Conservation (phyloP, 2,329 filamentous ascomycete genomes). For the Elsinoe ampelina region DNA sequence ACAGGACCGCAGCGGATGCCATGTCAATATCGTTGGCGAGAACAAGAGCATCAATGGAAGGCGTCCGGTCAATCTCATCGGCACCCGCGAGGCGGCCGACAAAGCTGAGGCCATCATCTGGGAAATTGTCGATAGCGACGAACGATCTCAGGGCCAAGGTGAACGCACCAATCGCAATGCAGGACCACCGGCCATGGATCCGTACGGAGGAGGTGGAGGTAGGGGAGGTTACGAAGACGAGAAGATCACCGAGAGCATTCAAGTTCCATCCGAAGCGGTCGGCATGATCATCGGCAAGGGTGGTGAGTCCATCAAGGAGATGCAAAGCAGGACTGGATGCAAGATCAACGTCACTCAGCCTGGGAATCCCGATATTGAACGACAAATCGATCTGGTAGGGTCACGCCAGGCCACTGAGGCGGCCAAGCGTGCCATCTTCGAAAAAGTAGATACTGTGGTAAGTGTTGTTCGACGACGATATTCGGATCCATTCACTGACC, state of each 20-base stretch:
- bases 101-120: constrained; percentile 80
- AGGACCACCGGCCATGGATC: constrained; percentile 20
- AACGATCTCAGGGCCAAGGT: constrained; percentile 25
- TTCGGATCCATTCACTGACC: not conserved
- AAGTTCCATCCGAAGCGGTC: constrained; percentile 81
- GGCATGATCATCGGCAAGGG: constrained; percentile 95
- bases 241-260: constrained; percentile 74
- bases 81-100: constrained; percentile 62
- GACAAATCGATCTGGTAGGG: constrained; percentile 80
- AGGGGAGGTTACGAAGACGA: constrained; percentile 47
- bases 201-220: constrained; percentile 27
- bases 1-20: constrained; percentile 85
- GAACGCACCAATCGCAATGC: constrained; percentile 11
- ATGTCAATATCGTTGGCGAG: constrained; percentile 90
- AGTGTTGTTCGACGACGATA: not conserved
- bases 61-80: constrained; percentile 83
- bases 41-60: constrained; percentile 87
- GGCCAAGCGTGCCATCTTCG: constrained; percentile 77
- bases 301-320: constrained; percentile 87
- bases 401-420: constrained; percentile 65
- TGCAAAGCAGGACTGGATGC: constrained; percentile 79
- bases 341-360: constrained; percentile 90
- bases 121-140: constrained; percentile 90
- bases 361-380: constrained; percentile 67
- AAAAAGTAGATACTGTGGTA: constrained; percentile 76